Evolutionary conservation across 2,329 filamentous ascomycete genomes (phyloP).

Genomic region (Biscogniauxia mediterranea): DNA sequence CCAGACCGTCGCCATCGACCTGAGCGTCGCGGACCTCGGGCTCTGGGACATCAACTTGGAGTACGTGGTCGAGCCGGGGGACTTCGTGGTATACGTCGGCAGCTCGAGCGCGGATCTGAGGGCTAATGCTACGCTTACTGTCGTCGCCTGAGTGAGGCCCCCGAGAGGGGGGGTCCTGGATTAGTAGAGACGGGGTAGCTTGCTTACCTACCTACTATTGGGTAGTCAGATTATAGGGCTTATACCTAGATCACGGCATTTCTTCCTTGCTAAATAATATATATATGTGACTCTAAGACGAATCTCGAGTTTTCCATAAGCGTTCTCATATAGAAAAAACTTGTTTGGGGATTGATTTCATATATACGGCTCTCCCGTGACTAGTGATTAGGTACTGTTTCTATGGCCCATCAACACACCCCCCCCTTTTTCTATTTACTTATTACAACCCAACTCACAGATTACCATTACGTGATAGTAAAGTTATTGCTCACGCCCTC

Average conservation of each 20-base stretch:
- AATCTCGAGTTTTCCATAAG: no score
- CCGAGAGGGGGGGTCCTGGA: background rate
- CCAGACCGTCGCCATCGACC: constrained; percentile 45
- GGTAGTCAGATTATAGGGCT: background rate
- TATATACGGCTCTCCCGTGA: background rate
- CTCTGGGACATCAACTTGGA: constrained; percentile 61
- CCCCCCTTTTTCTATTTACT: no score
- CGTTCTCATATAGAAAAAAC: background rate
- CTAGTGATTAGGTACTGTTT: background rate
- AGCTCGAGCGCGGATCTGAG: constrained; percentile 56
- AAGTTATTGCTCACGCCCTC: constrained; percentile 64
- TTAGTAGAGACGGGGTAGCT: background rate
- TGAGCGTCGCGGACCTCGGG: constrained; percentile 50
- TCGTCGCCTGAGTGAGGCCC: constrained; percentile 29
- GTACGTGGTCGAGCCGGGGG: constrained; percentile 71
- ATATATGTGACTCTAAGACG: background rate
- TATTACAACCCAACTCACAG: background rate
- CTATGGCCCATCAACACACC: no score
- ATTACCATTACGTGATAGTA: constrained; percentile 18
- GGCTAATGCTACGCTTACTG: constrained; percentile 55
- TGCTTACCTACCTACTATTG: background rate
- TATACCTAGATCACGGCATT: background rate
- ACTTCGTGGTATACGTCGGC: constrained; percentile 64
- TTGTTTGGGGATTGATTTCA: background rate
- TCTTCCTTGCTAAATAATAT: background rate